Conservation (phyloP, 805 yeast species). For the Metschnikowia koreensis region DNA sequence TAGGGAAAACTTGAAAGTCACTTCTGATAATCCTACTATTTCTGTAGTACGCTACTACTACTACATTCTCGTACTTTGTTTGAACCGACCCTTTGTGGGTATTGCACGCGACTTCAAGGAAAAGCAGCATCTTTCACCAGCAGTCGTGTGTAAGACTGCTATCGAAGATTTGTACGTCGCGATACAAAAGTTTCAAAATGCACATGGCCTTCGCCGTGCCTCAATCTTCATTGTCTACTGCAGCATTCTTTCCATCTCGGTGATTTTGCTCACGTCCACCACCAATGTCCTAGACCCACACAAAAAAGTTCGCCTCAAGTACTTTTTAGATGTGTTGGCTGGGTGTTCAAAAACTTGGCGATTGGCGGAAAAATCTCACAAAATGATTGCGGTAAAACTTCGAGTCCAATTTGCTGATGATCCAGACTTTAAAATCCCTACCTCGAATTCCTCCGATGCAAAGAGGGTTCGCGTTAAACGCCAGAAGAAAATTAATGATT, state of each 20-base stretch:
- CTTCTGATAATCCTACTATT: conserved; percentile 53
- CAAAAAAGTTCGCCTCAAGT: conserved; percentile 30
- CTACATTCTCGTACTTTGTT: conserved; percentile 55
- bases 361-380: conserved; percentile 45
- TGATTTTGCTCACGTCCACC: conserved; percentile 36
- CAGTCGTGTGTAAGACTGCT: conserved; percentile 35
- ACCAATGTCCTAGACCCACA: conserved; percentile 25
- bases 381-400: conserved; percentile 35
- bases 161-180: conserved; percentile 44
- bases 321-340: conserved; percentile 40
- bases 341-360: conserved; percentile 48
- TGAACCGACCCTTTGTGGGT: conserved; percentile 59
- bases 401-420: conserved; percentile 23
- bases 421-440: conserved; percentile 7
- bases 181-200: conserved; percentile 33
- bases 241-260: conserved; percentile 45
- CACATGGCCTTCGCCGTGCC: conserved; percentile 41
- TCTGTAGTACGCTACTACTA: conserved; percentile 55
- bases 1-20: conserved; percentile 33
- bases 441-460: neutral
- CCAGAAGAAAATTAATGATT: neutral
- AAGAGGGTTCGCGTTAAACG: conserved; percentile 4
- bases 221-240: conserved; percentile 50
- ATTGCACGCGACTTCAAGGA: conserved; percentile 20
- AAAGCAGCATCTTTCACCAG: conserved; percentile 27